These are phyloP conservation scores for Excoecaria agallocha DNA, from an alignment of 345 rosid genomes.

Conservation along the genomic window DNA sequence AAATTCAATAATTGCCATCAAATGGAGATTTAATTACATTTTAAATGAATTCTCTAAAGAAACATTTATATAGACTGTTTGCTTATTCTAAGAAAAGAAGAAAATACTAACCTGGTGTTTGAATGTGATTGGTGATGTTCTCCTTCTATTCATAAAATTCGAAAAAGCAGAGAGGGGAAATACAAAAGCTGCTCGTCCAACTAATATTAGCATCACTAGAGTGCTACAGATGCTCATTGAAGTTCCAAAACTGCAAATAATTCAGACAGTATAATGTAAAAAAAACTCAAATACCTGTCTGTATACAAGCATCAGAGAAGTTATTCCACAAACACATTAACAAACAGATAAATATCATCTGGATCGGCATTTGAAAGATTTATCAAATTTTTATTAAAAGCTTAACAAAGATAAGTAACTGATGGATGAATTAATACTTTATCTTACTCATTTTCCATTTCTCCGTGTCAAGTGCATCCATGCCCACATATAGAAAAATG, in stretches of 20 bases:
- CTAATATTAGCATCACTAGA: conserved; percentile 49
- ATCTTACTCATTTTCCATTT: conserved; percentile 74
- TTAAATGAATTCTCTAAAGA: not conserved
- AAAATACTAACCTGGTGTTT: conserved; percentile 56
- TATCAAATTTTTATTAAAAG: not conserved
- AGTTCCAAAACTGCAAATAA: conserved; percentile 48
- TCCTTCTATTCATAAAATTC: conserved; percentile 57
- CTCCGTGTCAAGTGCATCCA: conserved; percentile 84
- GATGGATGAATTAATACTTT: conserved; percentile 38
- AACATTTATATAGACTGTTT: too few species aligned
- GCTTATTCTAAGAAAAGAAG: too few species aligned
- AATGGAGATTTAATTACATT: not conserved
- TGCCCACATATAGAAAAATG: conserved; percentile 87
- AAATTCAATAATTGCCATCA: not conserved
- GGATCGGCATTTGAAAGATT: not conserved
- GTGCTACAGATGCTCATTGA: conserved; percentile 49
- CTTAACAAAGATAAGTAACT: not conserved
- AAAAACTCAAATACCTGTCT: not conserved
- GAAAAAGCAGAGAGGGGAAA: conserved; percentile 69
- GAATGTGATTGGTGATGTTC: conserved; percentile 47
- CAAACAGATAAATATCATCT: not conserved
- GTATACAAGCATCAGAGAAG: too few species aligned
- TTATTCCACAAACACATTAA: not conserved
- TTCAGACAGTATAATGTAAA: not conserved
- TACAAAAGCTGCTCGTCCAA: conserved; percentile 83